Conservation (phyloP, 2,329 filamentous ascomycete species). For the Pseudonectria foliicola region DNA sequence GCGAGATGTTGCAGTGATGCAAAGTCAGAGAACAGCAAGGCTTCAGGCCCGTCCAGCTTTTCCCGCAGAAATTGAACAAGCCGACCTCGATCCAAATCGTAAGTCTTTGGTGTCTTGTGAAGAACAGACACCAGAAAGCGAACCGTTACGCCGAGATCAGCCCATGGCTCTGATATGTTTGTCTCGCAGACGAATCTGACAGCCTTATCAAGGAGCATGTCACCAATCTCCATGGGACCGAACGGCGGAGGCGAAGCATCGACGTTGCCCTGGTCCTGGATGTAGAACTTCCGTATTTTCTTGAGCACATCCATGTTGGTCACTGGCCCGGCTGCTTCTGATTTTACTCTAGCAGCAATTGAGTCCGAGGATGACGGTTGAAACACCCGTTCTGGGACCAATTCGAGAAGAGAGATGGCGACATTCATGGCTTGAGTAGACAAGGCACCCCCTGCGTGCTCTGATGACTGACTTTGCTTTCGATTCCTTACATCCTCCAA, state of each 20-base stretch:
- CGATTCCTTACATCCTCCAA: slow-evolving; percentile 45
- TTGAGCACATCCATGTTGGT: slow-evolving; percentile 47
- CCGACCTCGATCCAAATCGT: slow-evolving; percentile 36
- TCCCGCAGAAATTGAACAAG: slow-evolving; percentile 45
- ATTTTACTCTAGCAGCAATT: background rate
- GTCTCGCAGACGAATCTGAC: slow-evolving; percentile 44
- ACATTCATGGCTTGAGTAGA: slow-evolving; percentile 37
- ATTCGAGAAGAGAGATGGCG: slow-evolving; percentile 50
- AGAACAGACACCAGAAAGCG: slow-evolving; percentile 53
- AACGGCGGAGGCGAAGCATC: slow-evolving; percentile 57
- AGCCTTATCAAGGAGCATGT: slow-evolving; percentile 57
- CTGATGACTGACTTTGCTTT: slow-evolving; percentile 26
- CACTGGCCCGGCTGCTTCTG: slow-evolving; percentile 5
- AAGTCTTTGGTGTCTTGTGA: slow-evolving; percentile 40
- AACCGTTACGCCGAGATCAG: slow-evolving; percentile 49
- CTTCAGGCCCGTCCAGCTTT: slow-evolving; percentile 33
- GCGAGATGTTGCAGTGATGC: slow-evolving; percentile 52
- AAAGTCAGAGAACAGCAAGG: slow-evolving; percentile 46
- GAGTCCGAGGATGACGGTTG: slow-evolving; percentile 6
- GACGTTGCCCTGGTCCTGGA: slow-evolving; percentile 61
- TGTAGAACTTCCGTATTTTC: slow-evolving; percentile 59
- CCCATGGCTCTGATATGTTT: slow-evolving; percentile 30
- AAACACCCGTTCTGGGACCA: slow-evolving; percentile 60
- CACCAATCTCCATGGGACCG: slow-evolving; percentile 45
- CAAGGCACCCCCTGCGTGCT: slow-evolving; percentile 23